These are phyloP conservation scores for Claviceps quebecensis DNA, from an alignment of 2,329 filamentous ascomycete species.

Conservation along the genomic window DNA sequence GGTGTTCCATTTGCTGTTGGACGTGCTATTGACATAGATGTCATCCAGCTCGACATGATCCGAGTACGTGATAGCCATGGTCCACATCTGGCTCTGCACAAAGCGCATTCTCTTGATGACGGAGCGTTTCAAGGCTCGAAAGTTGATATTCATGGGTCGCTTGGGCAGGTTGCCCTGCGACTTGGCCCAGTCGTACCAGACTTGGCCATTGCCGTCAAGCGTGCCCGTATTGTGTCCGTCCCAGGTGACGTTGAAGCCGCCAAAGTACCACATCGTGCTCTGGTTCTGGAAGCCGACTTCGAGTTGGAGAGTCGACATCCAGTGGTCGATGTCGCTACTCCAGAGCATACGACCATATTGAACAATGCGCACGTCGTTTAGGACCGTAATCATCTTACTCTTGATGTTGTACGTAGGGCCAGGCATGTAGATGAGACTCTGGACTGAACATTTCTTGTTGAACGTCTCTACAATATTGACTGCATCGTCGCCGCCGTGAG, in stretches of 20 bases:
- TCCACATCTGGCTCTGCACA: constrained; percentile 47
- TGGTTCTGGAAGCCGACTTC: constrained; percentile 41
- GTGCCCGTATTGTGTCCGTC: constrained; percentile 37
- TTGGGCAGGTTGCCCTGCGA: constrained; percentile 30
- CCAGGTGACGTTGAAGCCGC: constrained; percentile 35
- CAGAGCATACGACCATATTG: constrained; percentile 25
- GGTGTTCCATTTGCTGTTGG: constrained; percentile 16
- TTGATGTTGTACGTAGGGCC: constrained; percentile 21
- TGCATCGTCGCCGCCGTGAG: constrained; percentile 17
- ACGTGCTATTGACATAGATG: constrained; percentile 39
- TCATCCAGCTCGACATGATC: constrained; percentile 31
- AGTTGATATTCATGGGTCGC: constrained; percentile 38
- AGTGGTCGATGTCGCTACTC: constrained; percentile 34
- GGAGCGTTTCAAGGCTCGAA: constrained; percentile 29
- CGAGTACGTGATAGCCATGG: constrained; percentile 37
- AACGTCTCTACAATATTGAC: constrained; percentile 18
- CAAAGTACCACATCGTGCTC: constrained; percentile 38
- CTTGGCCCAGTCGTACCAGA: constrained; percentile 40
- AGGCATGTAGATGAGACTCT: constrained; percentile 19
- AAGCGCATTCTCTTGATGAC: constrained; percentile 34
- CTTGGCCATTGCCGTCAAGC: constrained; percentile 44
- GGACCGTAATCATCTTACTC: constrained; percentile 20
- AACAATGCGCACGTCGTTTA: constrained; percentile 29
- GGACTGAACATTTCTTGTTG: constrained; percentile 15
- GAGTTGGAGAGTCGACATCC: constrained; percentile 32